A percentile compares a stretch with the other conserved stretches of the same genome.
Evolutionary conservation across 169 alveolate genomes (phyloP).

Genomic region (Cryptosporidium andersoni): DNA sequence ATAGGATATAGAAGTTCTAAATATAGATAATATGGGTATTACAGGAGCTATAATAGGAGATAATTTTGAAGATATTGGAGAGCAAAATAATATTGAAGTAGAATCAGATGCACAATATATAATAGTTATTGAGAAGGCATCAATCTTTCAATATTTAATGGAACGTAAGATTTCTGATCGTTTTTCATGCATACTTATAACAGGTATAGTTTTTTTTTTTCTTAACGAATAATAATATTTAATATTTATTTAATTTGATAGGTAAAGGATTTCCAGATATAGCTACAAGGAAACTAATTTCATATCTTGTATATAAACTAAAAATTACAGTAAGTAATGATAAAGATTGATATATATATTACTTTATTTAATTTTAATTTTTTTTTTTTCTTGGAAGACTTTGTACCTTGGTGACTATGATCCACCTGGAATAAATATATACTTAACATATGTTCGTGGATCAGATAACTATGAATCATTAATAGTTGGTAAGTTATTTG

Average conservation of each 20-base stretch:
- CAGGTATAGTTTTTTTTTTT: slow-evolving; percentile 18
- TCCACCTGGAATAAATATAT: slow-evolving; percentile 65
- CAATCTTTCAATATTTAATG: slow-evolving; percentile 69
- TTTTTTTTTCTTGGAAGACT: slow-evolving; percentile 1
- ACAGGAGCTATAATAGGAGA: slow-evolving; percentile 57
- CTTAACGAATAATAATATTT: neutral
- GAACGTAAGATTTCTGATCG: slow-evolving; percentile 51
- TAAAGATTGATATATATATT: neutral
- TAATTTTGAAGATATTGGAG: slow-evolving; percentile 15
- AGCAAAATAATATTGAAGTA: neutral
- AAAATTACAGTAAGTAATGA: slow-evolving; percentile 23
- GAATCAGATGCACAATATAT: slow-evolving; percentile 21
- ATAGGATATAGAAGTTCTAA: slow-evolving; percentile 29
- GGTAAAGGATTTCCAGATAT: slow-evolving; percentile 71
- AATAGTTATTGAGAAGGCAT: slow-evolving; percentile 54
- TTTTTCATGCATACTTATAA: slow-evolving; percentile 42
- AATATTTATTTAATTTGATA: neutral
- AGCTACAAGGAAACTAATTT: slow-evolving; percentile 43
- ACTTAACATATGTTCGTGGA: slow-evolving; percentile 57
- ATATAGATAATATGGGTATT: slow-evolving; percentile 41
- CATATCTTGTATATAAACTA: slow-evolving; percentile 2
- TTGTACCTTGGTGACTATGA: slow-evolving; percentile 56
- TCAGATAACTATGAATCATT: slow-evolving; percentile 48
- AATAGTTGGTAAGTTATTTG: slow-evolving; percentile 27
- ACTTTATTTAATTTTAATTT: neutral